Evolutionary conservation across 2,329 filamentous ascomycete species (phyloP).

Genomic region (Alternaria sp.): DNA sequence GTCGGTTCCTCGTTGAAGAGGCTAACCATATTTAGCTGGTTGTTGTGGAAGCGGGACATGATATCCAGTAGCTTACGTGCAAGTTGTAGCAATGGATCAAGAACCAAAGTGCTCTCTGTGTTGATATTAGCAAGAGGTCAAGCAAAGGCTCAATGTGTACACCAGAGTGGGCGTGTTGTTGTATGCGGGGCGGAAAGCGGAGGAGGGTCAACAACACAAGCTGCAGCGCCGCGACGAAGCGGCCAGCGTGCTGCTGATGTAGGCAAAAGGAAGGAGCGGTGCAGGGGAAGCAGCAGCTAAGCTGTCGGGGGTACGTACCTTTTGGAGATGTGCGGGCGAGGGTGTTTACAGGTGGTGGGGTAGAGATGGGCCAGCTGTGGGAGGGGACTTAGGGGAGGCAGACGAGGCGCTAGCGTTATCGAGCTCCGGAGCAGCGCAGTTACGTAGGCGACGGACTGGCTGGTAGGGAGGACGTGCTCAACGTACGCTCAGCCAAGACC

Average conservation of each 20-base stretch:
- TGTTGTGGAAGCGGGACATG: slow-evolving; percentile 19
- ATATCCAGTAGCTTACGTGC: not conserved
- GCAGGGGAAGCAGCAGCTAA: not conserved
- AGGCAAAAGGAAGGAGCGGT: not conserved
- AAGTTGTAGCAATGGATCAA: not conserved
- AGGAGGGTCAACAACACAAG: not conserved
- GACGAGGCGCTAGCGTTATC: slow-evolving; percentile 7
- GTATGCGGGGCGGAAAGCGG: not conserved
- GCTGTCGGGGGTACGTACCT: slow-evolving; percentile 5
- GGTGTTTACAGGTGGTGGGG: not conserved
- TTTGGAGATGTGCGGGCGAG: not conserved
- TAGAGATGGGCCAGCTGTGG: not conserved
- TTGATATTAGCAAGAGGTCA: not conserved
- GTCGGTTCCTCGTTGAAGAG: slow-evolving; percentile 2
- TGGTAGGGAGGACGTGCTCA: slow-evolving; percentile 1
- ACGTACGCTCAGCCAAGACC: slow-evolving; percentile 5
- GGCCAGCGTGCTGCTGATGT: not conserved
- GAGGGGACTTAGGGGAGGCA: not conserved
- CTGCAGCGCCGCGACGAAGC: not conserved
- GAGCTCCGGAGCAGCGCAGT: not conserved
- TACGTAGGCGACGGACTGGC: not conserved
- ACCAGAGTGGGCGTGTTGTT: not conserved
- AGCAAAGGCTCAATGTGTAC: not conserved
- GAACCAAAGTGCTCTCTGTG: not conserved
- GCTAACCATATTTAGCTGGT: slow-evolving; percentile 17